A percentile compares a stretch with the other conserved stretches of the same genome.
phyloP scores from a whole-genome alignment of 164 flowering plant species.

The Echeveria elegans region DNA sequence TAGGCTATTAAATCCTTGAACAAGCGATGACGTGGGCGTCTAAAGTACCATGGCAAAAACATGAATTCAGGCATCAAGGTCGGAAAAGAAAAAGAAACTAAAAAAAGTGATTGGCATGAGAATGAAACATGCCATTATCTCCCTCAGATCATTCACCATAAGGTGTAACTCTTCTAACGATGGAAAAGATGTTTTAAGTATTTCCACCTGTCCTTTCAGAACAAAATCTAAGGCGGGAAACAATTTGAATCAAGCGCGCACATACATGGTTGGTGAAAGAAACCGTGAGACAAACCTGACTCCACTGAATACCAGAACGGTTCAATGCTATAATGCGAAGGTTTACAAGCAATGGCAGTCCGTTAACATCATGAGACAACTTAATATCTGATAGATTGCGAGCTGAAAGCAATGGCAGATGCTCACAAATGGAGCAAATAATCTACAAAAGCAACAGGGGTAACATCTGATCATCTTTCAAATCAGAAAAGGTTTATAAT shows the following conservation, averaged over 20 bases:
- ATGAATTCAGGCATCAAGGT: conserved; percentile 1
- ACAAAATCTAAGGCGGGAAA: no score
- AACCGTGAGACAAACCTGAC: conserved; percentile 36
- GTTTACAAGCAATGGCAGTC: conserved; percentile 37
- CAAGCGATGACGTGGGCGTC: conserved; percentile 38
- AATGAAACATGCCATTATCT: conserved; percentile 41
- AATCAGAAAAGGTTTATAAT: background rate
- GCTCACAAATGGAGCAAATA: conserved; percentile 54
- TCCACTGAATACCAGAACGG: conserved; percentile 64
- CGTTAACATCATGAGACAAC: conserved; percentile 34
- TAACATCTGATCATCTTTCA: background rate
- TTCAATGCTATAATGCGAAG: conserved; percentile 67
- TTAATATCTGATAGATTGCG: conserved; percentile 59
- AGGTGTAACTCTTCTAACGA: conserved; percentile 84
- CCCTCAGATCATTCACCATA: conserved; percentile 64
- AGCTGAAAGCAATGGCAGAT: conserved; percentile 49
- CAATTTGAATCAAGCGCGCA: background rate
- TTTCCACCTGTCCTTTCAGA: conserved; percentile 51
- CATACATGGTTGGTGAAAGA: no score
- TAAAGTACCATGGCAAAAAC: conserved; percentile 3
- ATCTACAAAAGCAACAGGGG: conserved; percentile 43
- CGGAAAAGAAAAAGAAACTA: background rate
- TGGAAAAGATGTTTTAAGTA: conserved; percentile 51
- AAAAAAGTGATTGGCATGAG: background rate
- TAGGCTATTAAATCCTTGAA: conserved; percentile 63